Conservation (phyloP, 2,329 filamentous ascomycete genomes). For the Fusarium globosum region DNA sequence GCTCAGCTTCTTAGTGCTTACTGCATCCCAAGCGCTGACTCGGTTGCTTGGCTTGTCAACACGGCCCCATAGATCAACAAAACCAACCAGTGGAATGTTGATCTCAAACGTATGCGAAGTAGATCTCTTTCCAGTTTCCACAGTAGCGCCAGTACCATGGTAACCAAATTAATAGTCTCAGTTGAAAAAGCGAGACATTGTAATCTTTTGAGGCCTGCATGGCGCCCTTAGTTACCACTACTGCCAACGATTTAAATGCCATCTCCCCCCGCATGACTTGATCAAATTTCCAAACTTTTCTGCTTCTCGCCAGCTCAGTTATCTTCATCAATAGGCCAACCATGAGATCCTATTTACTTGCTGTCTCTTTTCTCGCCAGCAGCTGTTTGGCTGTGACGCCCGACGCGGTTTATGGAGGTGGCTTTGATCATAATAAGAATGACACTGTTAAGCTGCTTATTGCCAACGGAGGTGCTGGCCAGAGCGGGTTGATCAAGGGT, state of each 20-base stretch:
- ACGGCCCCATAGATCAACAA: too few relatives aligned
- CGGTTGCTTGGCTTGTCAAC: too few relatives aligned
- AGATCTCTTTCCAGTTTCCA: not conserved
- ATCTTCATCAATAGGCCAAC: not conserved
- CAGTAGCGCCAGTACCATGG: not conserved
- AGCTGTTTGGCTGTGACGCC: slow-evolving; percentile 23
- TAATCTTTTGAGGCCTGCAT: not conserved
- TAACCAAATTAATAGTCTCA: not conserved
- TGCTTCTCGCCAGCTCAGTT: not conserved
- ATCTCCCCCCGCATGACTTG: not conserved
- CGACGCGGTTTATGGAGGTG: slow-evolving; percentile 38
- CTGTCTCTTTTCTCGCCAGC: not conserved
- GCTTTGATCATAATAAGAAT: slow-evolving; percentile 11
- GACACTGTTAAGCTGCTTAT: slow-evolving; percentile 44
- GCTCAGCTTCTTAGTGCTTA: too few relatives aligned
- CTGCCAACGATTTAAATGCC: not conserved
- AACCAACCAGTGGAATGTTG: too few relatives aligned
- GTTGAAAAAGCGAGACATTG: not conserved
- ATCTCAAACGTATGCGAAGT: too few relatives aligned
- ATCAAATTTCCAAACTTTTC: rapidly evolving
- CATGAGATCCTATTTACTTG: not conserved
- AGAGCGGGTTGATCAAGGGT: slow-evolving; percentile 50
- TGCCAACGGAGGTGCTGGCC: slow-evolving; percentile 52
- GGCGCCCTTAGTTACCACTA: not conserved
- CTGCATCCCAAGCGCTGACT: too few relatives aligned